Base-by-base conservation (phyloP, 2,329 filamentous ascomycete genomes). In the Neofusicoccum ribis region DNA sequence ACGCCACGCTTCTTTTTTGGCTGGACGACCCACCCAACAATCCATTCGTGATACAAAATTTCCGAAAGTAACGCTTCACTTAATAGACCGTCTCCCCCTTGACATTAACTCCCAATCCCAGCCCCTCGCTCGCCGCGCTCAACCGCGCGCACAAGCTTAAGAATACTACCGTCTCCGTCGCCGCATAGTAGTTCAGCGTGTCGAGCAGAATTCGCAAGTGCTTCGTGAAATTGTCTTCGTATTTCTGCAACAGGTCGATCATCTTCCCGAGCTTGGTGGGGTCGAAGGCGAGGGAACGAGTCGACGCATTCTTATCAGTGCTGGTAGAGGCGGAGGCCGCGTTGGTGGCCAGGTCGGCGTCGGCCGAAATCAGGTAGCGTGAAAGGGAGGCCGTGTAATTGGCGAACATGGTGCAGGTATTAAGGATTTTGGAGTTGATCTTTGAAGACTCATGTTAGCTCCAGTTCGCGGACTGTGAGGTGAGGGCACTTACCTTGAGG, bases 391-490 rank as follows among this genome's bases (percentile, higher is more conserved):
- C 89, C 36, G 93, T 96, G 80, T 96, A 97, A 65, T 90, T 88
- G 59, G 93, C 92, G 77, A 97, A 99, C 82, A 96, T 89, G 67
- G 90, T 93, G 82, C 95, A 98, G 44, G 94, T 97, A 70, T 93
- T 91, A 88, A 97, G 95, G 56, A 99, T 87, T 77, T 98, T 98
- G 66, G 93, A 95, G 80, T 98, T 94, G 74, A 99, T 96, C 94
- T 97, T 67, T 14, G 20, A n/a, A 14, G n/a, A 14, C 5, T n/a
- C 2, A 7, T 14, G 60, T 63, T 46, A 63, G 60, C 36, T 2
- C 15, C 8, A 14, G 34, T 49, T 63, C 44, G 44, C 50, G 63
- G 68, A 65, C 68, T 11, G 5, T 17, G 20, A 17, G 12, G 17
- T 41, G 36, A 44, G 59, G 65, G 46, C 31, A 78, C 83, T 69